Evolutionary conservation across 108 stramenopile species (phyloP), one percentile per base, ranked within the genome.

Genomic region (Cyclotella cryptica): DNA sequence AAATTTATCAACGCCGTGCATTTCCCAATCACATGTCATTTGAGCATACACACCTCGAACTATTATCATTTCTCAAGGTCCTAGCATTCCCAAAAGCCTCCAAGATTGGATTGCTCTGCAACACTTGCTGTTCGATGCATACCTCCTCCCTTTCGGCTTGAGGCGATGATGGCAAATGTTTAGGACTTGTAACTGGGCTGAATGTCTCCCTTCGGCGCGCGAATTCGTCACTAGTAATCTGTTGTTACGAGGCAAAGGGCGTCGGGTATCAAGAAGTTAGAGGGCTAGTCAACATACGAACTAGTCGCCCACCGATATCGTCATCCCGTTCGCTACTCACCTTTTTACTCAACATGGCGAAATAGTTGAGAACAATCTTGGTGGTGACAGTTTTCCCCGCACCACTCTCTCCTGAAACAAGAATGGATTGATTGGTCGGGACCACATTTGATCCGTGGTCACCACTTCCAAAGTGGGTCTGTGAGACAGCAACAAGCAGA

Each of bases 311-410:
- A n/a, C n/a, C n/a, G 18, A 49, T 17, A 9, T 9, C 3, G 9
- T 3, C 6, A 49, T 3, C 35, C 35, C 35, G 6, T 35, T 5
- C 2, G 6, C 35, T 35, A 60, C 40, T 62, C 73, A 13, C 68
- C 60, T 27, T 85, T 77, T 89, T 89, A 52, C 88, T 88, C 17
- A 94, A 80, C 87, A 90, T 92, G 41, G 96, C 92, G 64, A 96
- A 86, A 84, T 95, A 98, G 80, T 96, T 93, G 28, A 97, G 70
- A 29, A 98, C 95, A 57, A 98, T 93, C 83, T 99, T 99, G 74
- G 96, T 97, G 12, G 97, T 97, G 72, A 98, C 98, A 10, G 98
- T 99, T 86, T 98, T 99, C 19, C 97, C 98, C 15, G 98, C 98
- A 11, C 98, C 98, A 63, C 86, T 88, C 81, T 98, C 98, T 49